Evolutionary conservation across 768 basidiomycete genomes (phyloP), one percentile per base, ranked within the genome.

Genomic region (Pulveroboletus sp.): DNA sequence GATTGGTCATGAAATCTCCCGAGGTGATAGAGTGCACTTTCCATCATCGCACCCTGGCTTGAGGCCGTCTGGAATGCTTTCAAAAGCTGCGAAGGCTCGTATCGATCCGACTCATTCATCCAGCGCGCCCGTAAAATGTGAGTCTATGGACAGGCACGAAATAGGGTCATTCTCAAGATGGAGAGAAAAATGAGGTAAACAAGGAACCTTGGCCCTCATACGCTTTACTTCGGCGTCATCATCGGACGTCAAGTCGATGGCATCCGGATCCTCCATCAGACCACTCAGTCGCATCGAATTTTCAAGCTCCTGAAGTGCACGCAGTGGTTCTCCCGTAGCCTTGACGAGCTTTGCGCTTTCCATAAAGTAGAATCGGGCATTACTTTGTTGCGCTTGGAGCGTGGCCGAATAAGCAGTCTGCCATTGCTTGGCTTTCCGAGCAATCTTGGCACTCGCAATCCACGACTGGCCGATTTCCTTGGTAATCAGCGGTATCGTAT

Each of bases 331-430:
- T 2, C 88, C 92, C 35, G 76, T 81, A 4, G 82, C 82, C 56
- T 85, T 84, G 51, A 89, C 71, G 5, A 98, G 79, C 65, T 92
- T 97, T 1, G 91, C 89, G 60, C 85, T 92, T 64, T 98, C 89
- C 43, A 97, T 76, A 69, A 94, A 96, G 15, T 85, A 80, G 62
- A 86, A 93, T 0, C 78, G 77, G 1, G 83, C 78, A 18, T 81
- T 76, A 55, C 74, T 76, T 60, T 90, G 84, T 49, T 84, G 80
- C 0, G 93, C 92, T 69, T 99, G 96, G 0, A 99, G 76, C 55
- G 89, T 82, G 6, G 96, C 93, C 61, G 90, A 96, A 65, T 98
- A 99, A 2, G 96, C 93, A 0, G 95, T 97, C 71, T 97, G 95
- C 76, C 82, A 85, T 64, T 98, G 93, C 0, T 91, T 88, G 4